Percentiles rank a stretch among this genome's conserved stretches.
phyloP scores from a whole-genome alignment of 768 basidiomycete genomes.

The Royoungia palumana region DNA sequence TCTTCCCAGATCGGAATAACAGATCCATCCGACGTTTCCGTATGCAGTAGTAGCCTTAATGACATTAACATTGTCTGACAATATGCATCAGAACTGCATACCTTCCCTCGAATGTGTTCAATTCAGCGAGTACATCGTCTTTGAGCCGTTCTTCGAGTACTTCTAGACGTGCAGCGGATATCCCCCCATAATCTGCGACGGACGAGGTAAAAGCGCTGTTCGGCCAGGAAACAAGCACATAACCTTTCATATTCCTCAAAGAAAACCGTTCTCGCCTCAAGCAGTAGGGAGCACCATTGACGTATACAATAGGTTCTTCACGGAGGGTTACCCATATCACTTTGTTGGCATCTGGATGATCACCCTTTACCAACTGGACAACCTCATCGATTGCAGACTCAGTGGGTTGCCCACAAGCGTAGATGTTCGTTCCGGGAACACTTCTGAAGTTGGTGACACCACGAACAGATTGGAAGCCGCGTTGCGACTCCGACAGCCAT shows the following conservation, averaged over 20 bases:
- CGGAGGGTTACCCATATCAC: constrained; percentile 92
- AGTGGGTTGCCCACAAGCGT: constrained; percentile 92
- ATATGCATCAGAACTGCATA: constrained; percentile 27
- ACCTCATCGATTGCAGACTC: constrained; percentile 81
- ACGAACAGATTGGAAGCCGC: constrained; percentile 65
- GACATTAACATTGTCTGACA: neutral
- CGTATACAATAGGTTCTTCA: constrained; percentile 88
- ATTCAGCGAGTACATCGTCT: constrained; percentile 82
- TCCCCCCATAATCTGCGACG: constrained; percentile 85
- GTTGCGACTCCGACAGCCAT: constrained; percentile 74
- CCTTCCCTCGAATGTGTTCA: constrained; percentile 82
- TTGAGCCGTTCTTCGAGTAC: constrained; percentile 86
- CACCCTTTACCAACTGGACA: constrained; percentile 55
- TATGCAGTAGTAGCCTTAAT: constrained; percentile 76
- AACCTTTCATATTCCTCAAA: constrained; percentile 92
- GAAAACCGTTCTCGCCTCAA: constrained; percentile 81
- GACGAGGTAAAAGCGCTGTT: neutral
- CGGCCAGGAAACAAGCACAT: constrained; percentile 1
- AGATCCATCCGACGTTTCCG: constrained; percentile 81
- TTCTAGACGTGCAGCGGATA: constrained; percentile 86
- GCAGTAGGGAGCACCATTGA: constrained; percentile 92
- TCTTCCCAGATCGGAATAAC: constrained; percentile 96
- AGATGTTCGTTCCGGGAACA: constrained; percentile 76
- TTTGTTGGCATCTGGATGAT: constrained; percentile 56
- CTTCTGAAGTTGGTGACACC: constrained; percentile 96